phyloP scores from a whole-genome alignment of 371 early-diverging fungal genomes.

The Mucor racemosus region DNA sequence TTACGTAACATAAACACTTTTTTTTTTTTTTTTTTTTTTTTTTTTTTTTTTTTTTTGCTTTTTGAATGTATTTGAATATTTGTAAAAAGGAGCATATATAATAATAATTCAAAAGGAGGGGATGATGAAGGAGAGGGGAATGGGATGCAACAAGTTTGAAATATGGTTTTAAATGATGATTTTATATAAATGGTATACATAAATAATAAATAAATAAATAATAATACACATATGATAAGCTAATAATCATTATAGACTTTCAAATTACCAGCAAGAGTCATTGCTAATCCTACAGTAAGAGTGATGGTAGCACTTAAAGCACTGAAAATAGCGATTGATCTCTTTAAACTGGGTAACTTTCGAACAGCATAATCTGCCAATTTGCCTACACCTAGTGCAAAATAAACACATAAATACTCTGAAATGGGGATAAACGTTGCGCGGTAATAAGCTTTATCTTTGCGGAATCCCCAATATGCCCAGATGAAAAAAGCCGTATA shows the following conservation, averaged over 20 bases:
- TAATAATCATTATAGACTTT: slow-evolving; percentile 46
- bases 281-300: slow-evolving; percentile 35
- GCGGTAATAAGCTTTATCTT: slow-evolving; percentile 38
- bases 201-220: neutral
- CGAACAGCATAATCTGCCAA: neutral
- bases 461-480: slow-evolving; percentile 32
- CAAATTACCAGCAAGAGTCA: slow-evolving; percentile 36
- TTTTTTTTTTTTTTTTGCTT: too few relatives aligned
- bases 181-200: neutral
- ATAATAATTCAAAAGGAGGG: neutral
- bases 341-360: neutral
- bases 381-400: slow-evolving; percentile 30
- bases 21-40: too few relatives aligned
- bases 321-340: slow-evolving; percentile 3
- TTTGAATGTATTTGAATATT: neutral
- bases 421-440: slow-evolving; percentile 48
- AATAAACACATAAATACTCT: slow-evolving; percentile 35
- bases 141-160: neutral
- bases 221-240: neutral
- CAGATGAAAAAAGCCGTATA: slow-evolving; percentile 25
- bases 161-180: neutral
- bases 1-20: too few relatives aligned
- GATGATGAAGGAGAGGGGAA: neutral
- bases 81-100: neutral
- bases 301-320: slow-evolving; percentile 16